phyloP scores from a whole-genome alignment of 345 rosid genomes.

The Hibiscus trionum region DNA sequence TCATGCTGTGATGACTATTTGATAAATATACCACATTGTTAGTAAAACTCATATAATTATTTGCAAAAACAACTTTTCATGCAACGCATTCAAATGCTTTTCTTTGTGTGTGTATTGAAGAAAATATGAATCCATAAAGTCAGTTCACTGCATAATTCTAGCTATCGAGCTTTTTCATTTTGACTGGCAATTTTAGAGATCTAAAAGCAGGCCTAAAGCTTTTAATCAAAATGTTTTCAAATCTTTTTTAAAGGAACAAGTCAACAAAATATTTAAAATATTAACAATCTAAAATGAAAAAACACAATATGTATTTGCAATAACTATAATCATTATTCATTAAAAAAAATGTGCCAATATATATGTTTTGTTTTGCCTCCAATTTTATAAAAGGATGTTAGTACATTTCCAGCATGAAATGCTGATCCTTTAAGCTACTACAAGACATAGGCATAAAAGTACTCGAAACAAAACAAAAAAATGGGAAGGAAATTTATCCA shows the following conservation, averaged over 20 bases:
- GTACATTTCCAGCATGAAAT: neutral
- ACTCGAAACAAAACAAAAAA: neutral
- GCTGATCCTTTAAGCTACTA: neutral
- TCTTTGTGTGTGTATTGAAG: neutral
- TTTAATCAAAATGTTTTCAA: neutral
- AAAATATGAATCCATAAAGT: neutral
- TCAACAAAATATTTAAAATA: neutral
- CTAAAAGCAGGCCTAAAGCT: neutral
- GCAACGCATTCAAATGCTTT: neutral
- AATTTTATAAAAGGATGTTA: neutral
- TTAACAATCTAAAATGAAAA: neutral
- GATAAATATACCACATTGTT: conserved; percentile 1
- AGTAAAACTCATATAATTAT: neutral
- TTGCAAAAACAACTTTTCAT: neutral
- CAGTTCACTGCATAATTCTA: neutral
- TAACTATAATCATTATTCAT: conserved; percentile 3
- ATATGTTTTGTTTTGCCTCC: neutral
- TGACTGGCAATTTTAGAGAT: neutral
- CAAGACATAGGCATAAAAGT: neutral
- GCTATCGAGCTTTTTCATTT: neutral
- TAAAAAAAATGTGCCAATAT: neutral
- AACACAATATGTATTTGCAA: neutral
- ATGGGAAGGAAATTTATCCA: neutral
- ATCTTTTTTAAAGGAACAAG: neutral
- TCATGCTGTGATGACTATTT: neutral